Evolutionary conservation across 163 green algal species (phyloP).

Genomic region (Chlorella variabilis): DNA sequence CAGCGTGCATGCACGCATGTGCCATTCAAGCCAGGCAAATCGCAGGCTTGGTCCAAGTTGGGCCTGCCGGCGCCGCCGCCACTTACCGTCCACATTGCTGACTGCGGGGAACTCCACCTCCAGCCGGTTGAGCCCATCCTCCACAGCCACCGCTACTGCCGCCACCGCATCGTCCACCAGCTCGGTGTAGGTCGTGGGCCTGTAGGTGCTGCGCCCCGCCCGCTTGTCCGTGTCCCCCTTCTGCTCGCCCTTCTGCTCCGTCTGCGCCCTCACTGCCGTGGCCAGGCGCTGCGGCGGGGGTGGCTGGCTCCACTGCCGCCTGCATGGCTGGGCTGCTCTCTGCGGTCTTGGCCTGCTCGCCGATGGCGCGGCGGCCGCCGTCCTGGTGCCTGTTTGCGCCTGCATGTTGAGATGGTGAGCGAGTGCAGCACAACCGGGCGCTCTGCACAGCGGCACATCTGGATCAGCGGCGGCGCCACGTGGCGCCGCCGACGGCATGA

Average conservation of each 20-base stretch:
- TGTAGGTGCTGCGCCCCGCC: slow-evolving; percentile 66
- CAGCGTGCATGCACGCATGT: no score
- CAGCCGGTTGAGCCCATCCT: slow-evolving; percentile 71
- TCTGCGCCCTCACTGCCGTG: background rate
- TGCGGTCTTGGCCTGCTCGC: background rate
- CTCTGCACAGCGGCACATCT: no score
- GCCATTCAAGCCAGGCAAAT: no score
- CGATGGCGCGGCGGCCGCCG: background rate
- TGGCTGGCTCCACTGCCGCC: background rate
- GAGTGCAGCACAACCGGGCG: no score
- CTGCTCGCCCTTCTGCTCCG: background rate
- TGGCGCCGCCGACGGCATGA: no score
- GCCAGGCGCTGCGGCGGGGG: background rate
- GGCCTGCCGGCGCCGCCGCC: background rate
- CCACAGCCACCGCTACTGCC: slow-evolving; percentile 63
- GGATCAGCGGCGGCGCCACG: no score
- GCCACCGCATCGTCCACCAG: slow-evolving; percentile 77
- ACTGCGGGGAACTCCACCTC: slow-evolving; percentile 93
- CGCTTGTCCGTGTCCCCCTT: background rate
- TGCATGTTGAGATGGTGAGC: no score
- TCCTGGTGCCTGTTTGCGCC: background rate
- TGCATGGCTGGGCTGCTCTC: background rate
- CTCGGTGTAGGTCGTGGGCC: slow-evolving; percentile 73
- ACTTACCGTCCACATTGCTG: slow-evolving; percentile 73
- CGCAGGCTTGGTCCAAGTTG: background rate